Evolutionary conservation across 192 early-diverging fungal species (phyloP).

Genomic region (Neocallimastix lanati): DNA sequence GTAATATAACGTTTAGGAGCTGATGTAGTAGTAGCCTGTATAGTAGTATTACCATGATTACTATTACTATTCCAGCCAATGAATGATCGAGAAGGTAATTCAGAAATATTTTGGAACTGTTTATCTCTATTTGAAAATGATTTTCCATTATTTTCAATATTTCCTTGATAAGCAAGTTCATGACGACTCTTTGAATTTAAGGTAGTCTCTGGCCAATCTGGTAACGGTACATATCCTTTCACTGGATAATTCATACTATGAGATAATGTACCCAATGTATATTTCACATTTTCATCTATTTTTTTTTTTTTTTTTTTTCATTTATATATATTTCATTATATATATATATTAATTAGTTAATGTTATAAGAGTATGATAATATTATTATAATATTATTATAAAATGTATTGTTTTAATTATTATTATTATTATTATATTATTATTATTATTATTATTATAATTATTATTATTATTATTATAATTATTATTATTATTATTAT

Average conservation of each 20-base stretch:
- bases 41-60: not conserved
- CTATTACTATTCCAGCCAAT: no score
- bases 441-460: no score
- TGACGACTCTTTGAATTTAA: not conserved
- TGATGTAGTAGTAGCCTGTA: not conserved
- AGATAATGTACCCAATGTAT: constrained; percentile 19
- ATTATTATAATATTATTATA: no score
- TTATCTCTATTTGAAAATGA: not conserved
- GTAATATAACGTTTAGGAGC: not conserved
- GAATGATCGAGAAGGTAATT: not conserved
- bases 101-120: not conserved
- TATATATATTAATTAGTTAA: no score
- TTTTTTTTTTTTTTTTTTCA: no score
- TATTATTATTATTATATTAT: no score
- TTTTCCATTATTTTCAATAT: not conserved
- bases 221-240: constrained; percentile 53
- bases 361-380: no score
- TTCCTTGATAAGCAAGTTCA: not conserved
- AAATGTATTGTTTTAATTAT: no score
- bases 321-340: no score
- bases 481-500: no score
- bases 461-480: no score
- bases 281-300: constrained; percentile 8
- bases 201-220: constrained; percentile 45
- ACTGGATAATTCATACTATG: constrained; percentile 16